Percentiles rank a stretch among this genome's conserved stretches.
phyloP scores from a whole-genome alignment of 495 filamentous ascomycete genomes.

The Cercophora newfieldiana region DNA sequence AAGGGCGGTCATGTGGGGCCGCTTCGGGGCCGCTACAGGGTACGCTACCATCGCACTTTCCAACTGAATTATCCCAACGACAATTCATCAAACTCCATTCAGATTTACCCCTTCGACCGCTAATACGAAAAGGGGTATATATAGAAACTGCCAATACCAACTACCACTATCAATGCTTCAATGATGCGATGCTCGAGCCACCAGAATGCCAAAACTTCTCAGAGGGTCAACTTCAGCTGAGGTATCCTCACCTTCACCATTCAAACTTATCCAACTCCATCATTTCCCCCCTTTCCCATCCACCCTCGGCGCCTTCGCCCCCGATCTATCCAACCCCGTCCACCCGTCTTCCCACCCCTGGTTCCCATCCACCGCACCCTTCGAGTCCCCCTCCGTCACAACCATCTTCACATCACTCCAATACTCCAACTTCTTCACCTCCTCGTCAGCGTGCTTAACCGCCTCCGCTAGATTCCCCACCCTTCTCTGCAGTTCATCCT shows the following conservation, averaged over 20 bases:
- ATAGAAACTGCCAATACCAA: background rate
- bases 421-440: slow-evolving; percentile 67
- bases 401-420: slow-evolving; percentile 73
- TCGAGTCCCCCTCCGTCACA: slow-evolving; percentile 53
- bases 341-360: slow-evolving; percentile 49
- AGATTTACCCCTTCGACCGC: background rate
- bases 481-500: slow-evolving; percentile 33
- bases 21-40: too few relatives aligned
- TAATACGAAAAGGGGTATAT: slow-evolving; percentile 6
- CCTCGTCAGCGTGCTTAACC: slow-evolving; percentile 63
- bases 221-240: too few relatives aligned
- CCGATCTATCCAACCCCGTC: slow-evolving; percentile 47
- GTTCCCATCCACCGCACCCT: slow-evolving; percentile 43
- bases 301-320: slow-evolving; percentile 28
- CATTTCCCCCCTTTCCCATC: background rate
- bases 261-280: background rate
- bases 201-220: too few relatives aligned
- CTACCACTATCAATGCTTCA: background rate
- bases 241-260: background rate
- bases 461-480: slow-evolving; percentile 58
- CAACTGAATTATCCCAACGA: too few relatives aligned
- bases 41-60: too few relatives aligned
- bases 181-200: too few relatives aligned
- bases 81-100: background rate
- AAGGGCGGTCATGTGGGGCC: background rate